Evolutionary conservation across 768 basidiomycete genomes (phyloP), one percentile per base, ranked within the genome.

Genomic region (Macrolepiota dolichaula): DNA sequence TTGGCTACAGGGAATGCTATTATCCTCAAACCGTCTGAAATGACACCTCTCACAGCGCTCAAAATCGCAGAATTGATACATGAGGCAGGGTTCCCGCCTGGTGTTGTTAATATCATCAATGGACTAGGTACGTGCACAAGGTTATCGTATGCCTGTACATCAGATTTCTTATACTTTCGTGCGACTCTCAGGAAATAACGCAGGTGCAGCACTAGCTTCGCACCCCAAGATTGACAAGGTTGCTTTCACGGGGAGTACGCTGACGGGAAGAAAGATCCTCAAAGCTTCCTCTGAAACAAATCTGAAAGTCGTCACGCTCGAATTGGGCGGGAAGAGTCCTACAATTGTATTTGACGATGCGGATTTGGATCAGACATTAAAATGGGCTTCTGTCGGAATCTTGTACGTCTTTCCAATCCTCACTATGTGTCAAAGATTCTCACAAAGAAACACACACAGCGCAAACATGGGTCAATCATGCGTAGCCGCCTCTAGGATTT

Each of bases 401-500:
- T 89, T 83, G 85, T 89, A 9, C 42, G 42, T 44, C 42, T 17
- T 44, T 44, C 19, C 9, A n/a, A n/a, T n/a, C n/a, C n/a, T n/a
- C n/a, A n/a, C n/a, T n/a, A n/a, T n/a, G n/a, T n/a, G n/a, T n/a
- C n/a, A n/a, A n/a, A n/a, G n/a, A n/a, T n/a, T n/a, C n/a, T n/a
- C n/a, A n/a, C n/a, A n/a, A n/a, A n/a, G n/a, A n/a, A n/a, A 37
- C 50, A 42, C n/a, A 53, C 29, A 13, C 24, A 71, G 68, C 60
- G 62, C 68, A 57, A 71, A 76, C 65, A 73, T 71, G 70, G 74
- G 93, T 27, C 92, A 94, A 73, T 78, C 81, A n/a, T 94, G 93
- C 76, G 85, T 84, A 65, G 91, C 91, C 13, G 89, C 91, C 12
- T 89, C 91, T 27, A 84, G 94, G 63, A 85, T 94, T 67, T 93